phyloP scores from a whole-genome alignment of 371 early-diverging fungal species.

The Mucor sp. region DNA sequence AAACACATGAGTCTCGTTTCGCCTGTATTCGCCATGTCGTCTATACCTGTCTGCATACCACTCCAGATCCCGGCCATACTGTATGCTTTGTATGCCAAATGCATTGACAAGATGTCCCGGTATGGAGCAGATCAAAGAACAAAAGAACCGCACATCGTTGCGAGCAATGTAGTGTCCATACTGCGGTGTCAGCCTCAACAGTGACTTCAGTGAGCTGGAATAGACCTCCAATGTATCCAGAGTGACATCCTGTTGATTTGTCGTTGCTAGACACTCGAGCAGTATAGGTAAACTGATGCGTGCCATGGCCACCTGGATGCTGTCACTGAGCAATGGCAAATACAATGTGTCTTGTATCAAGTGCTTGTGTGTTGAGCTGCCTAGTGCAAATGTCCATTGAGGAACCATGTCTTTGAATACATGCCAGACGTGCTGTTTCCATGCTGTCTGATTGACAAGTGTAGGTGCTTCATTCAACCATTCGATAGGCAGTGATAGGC shows the following conservation, averaged over 20 bases:
- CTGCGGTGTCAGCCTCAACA: background rate
- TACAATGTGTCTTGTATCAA: conserved; percentile 9
- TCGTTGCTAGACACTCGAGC: conserved; percentile 23
- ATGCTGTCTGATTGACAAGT: conserved; percentile 13
- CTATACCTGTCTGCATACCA: conserved; percentile 21
- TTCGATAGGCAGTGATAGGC: background rate
- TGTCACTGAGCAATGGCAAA: background rate
- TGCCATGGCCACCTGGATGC: conserved; percentile 3
- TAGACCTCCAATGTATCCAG: conserved; percentile 19
- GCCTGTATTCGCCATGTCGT: background rate
- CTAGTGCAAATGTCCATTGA: conserved; percentile 24
- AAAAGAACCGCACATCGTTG: conserved; percentile 21
- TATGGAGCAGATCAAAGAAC: conserved; percentile 33
- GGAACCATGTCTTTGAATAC: conserved; percentile 30
- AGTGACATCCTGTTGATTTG: conserved; percentile 1
- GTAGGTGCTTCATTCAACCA: background rate
- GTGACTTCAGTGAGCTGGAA: background rate
- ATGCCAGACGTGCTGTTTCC: conserved; percentile 35
- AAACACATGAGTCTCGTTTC: background rate
- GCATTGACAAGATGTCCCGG: conserved; percentile 33
- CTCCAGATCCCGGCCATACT: conserved; percentile 6
- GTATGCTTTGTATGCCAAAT: conserved; percentile 19
- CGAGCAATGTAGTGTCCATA: background rate
- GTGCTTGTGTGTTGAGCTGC: background rate
- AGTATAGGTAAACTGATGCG: conserved; percentile 20